Conservation (phyloP, 345 rosid species). For the Acer saccharum region DNA sequence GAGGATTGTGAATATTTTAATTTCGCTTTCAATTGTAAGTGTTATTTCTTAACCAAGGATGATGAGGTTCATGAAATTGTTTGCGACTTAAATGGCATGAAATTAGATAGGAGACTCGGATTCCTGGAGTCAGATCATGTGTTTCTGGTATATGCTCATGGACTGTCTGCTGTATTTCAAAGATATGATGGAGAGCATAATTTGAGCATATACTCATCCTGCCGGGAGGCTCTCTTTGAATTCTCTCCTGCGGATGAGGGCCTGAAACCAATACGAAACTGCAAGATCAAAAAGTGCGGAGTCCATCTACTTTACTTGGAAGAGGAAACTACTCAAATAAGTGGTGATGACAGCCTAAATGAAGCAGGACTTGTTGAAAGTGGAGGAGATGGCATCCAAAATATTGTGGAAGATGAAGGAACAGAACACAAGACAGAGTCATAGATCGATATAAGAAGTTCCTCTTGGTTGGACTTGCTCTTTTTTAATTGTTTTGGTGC, state of each 20-base stretch:
- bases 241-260: too few relatives aligned
- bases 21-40: too few relatives aligned
- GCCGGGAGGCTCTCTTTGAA: not conserved
- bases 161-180: not conserved
- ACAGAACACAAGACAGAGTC: not conserved
- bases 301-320: not conserved
- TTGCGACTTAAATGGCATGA: not conserved
- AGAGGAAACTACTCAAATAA: not conserved
- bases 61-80: not conserved
- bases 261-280: too few relatives aligned
- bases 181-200: not conserved
- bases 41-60: not conserved
- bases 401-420: not conserved
- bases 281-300: slow-evolving; percentile 1
- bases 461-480: too few relatives aligned
- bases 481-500: too few relatives aligned
- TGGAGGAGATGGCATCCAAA: not conserved
- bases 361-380: not conserved
- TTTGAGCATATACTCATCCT: not conserved
- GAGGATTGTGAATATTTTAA: too few relatives aligned
- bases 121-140: not conserved
- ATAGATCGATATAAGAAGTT: not conserved
- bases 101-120: not conserved
- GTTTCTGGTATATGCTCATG: slow-evolving; percentile 1
- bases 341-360: not conserved